Conservation (phyloP, 2,329 filamentous ascomycete genomes). For the Aspergillus viridinutans region DNA sequence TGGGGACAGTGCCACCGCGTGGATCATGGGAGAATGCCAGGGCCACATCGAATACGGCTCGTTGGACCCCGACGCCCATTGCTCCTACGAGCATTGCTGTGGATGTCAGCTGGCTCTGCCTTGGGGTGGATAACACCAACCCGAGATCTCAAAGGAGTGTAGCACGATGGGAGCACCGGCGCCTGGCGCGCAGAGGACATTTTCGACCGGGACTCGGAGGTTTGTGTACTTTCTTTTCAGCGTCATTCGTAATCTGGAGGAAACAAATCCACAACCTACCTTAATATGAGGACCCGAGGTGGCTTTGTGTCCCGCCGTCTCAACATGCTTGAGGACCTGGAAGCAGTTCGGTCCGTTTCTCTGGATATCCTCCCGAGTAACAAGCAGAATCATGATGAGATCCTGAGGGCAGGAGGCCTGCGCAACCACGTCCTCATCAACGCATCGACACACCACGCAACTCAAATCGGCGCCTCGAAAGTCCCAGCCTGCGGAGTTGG, state of each 20-base stretch:
- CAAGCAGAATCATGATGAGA: conserved; percentile 49
- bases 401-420: conserved; percentile 12
- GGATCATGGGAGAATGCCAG: conserved; percentile 50
- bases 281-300: conserved; percentile 48
- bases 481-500: conserved; percentile 54
- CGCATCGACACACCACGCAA: conserved; percentile 50
- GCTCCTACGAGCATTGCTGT: conserved; percentile 50
- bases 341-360: conserved; percentile 44
- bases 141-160: conserved; percentile 40
- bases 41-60: conserved; percentile 50
- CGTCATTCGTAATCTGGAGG: not conserved
- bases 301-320: conserved; percentile 46
- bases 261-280: not conserved
- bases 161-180: conserved; percentile 43
- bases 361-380: conserved; percentile 47
- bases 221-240: conserved; percentile 36
- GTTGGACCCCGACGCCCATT: conserved; percentile 53
- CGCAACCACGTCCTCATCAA: conserved; percentile 10
- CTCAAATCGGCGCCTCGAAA: conserved; percentile 49
- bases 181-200: conserved; percentile 46
- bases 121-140: not conserved
- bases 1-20: conserved; percentile 42
- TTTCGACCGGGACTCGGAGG: conserved; percentile 45
- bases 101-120: not conserved
- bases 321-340: conserved; percentile 44